Conservation (phyloP, 169 alveolate genomes). For the Eimeria praecox region DNA sequence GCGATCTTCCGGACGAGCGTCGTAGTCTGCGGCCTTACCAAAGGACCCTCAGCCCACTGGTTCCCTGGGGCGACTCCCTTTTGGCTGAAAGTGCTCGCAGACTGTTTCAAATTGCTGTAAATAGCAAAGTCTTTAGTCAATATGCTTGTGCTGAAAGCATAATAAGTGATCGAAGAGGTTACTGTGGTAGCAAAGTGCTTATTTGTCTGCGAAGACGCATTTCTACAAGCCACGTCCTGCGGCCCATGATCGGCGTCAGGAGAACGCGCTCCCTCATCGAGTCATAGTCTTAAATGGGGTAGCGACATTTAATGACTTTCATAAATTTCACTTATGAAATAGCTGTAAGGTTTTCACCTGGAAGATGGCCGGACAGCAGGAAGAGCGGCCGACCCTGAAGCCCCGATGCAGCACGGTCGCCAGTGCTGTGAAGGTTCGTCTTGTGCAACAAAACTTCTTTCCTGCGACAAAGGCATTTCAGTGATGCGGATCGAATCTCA, state of each 20-base stretch:
- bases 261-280: background rate
- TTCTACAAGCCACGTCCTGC: background rate
- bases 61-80: background rate
- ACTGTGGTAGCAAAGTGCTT: background rate
- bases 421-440: background rate
- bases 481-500: background rate
- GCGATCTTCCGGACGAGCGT: background rate
- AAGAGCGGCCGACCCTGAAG: background rate
- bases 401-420: constrained; percentile 9
- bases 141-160: background rate
- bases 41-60: background rate
- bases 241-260: background rate
- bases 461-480: background rate
- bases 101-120: background rate
- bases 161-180: background rate
- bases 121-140: background rate
- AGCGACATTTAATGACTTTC: background rate
- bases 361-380: background rate
- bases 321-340: background rate
- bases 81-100: background rate
- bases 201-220: background rate
- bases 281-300: background rate
- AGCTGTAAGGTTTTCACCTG: background rate
- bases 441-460: background rate
- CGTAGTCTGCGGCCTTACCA: background rate